These are phyloP conservation scores for Alternaria infectoria DNA, from an alignment of 2,329 filamentous ascomycete genomes.

Conservation along the genomic window DNA sequence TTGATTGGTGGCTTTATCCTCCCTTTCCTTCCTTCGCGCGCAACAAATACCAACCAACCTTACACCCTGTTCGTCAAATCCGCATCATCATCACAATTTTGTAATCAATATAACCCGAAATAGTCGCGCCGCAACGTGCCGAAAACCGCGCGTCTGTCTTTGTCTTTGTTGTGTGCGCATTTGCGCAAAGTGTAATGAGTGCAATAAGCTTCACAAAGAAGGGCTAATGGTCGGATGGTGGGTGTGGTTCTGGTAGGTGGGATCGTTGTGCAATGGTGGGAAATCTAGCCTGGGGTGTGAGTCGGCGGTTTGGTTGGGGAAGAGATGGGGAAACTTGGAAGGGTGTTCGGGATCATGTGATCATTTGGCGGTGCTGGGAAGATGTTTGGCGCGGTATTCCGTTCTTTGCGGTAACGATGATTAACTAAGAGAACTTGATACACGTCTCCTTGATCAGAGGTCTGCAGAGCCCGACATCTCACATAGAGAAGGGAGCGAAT, in stretches of 20 bases:
- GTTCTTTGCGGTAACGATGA: background rate
- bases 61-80: background rate
- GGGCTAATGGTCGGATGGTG: background rate
- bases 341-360: background rate
- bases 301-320: background rate
- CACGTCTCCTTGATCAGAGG: rapidly evolving
- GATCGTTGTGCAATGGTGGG: background rate
- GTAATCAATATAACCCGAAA: background rate
- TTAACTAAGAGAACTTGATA: background rate
- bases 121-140: background rate
- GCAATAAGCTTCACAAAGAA: background rate
- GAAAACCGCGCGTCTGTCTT: background rate
- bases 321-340: background rate
- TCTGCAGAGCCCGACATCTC: background rate
- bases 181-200: background rate
- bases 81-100: background rate
- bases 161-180: background rate
- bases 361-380: background rate
- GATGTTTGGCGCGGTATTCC: background rate
- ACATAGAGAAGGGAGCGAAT: background rate
- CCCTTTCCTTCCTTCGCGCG: background rate
- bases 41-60: background rate
- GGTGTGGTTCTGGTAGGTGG: background rate
- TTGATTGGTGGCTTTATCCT: background rate
- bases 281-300: background rate